These are phyloP conservation scores for Cylindricascospora bacillispora DNA, from an alignment of 1,139 yeast species.

Conservation along the genomic window DNA sequence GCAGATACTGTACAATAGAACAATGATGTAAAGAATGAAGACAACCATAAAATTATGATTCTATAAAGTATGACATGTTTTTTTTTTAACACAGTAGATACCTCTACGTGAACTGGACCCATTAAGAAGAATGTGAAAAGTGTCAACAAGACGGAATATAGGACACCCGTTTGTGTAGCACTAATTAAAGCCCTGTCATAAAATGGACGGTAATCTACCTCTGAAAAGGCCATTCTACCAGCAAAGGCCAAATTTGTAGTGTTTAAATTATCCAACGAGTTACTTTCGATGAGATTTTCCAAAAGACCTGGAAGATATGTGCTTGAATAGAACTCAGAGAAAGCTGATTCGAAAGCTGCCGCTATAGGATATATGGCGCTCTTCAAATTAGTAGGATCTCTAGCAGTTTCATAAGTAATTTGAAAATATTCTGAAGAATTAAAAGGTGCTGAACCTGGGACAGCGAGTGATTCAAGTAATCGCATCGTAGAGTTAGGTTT, in stretches of 20 bases:
- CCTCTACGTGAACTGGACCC: slow-evolving; percentile 37
- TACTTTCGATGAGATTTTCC: slow-evolving; percentile 6
- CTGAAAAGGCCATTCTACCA: slow-evolving; percentile 20
- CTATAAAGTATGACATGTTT: slow-evolving; percentile 39
- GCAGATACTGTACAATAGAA: slow-evolving; percentile 47
- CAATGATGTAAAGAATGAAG: slow-evolving; percentile 41
- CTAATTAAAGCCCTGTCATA: slow-evolving; percentile 41
- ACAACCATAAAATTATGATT: slow-evolving; percentile 33
- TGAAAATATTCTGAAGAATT: slow-evolving; percentile 19
- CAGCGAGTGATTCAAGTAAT: slow-evolving; percentile 27
- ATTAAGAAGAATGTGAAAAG: slow-evolving; percentile 49
- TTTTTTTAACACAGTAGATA: slow-evolving; percentile 34
- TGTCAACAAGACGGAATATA: slow-evolving; percentile 60
- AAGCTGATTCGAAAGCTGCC: slow-evolving; percentile 21
- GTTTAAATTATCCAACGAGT: slow-evolving; percentile 3
- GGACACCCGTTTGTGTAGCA: slow-evolving; percentile 63
- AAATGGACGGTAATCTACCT: slow-evolving; percentile 39
- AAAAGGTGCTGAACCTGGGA: slow-evolving; percentile 13
- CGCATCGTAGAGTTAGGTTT: slow-evolving; percentile 32
- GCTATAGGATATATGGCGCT: slow-evolving; percentile 32
- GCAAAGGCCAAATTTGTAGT: slow-evolving; percentile 4
- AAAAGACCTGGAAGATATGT: slow-evolving; percentile 15
- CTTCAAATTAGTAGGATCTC: slow-evolving; percentile 35
- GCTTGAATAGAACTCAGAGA: slow-evolving; percentile 21
- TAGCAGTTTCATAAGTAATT: slow-evolving; percentile 37